Conservation (phyloP, 768 basidiomycete genomes). For the Psilocybe tampanensis region DNA sequence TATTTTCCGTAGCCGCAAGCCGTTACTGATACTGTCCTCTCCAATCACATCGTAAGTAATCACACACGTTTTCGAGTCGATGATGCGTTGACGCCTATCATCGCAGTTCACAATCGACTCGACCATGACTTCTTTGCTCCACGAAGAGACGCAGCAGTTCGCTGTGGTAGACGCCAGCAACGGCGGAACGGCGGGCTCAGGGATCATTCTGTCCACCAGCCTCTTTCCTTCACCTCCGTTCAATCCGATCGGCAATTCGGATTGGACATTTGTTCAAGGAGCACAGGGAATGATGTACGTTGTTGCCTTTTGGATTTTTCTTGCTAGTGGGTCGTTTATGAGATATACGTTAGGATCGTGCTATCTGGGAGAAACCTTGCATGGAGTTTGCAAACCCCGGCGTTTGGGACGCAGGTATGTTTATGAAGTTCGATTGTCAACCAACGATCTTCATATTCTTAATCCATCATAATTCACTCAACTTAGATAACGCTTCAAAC, state of each 20-base stretch:
- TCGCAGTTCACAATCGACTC: conserved; percentile 11
- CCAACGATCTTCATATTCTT: background rate
- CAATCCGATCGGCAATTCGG: conserved; percentile 10
- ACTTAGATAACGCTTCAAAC: conserved; percentile 4
- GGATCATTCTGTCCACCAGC: conserved; percentile 7
- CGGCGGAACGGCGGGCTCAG: conserved; percentile 6
- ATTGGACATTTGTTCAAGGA: conserved; percentile 9
- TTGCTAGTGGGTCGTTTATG: too few species aligned
- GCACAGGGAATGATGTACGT: conserved; percentile 8
- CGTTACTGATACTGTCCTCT: background rate
- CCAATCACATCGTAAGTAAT: conserved; percentile 14
- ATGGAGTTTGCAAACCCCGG: conserved; percentile 6
- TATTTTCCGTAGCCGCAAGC: background rate
- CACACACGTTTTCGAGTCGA: too few species aligned
- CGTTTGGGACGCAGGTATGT: conserved; percentile 8
- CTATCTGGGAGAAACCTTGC: conserved; percentile 6
- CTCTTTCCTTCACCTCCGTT: conserved; percentile 5
- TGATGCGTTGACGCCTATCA: too few species aligned
- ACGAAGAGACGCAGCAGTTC: conserved; percentile 14
- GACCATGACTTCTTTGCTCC: conserved; percentile 7
- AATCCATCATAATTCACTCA: background rate
- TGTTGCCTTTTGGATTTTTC: too few species aligned
- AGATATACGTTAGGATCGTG: background rate
- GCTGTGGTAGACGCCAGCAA: conserved; percentile 12
- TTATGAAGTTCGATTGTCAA: background rate